Percentiles rank a stretch among this genome's conserved stretches.
These are phyloP conservation scores for Ajuga chamaepitys DNA, from an alignment of 257 asterid species.

Conservation along the genomic window DNA sequence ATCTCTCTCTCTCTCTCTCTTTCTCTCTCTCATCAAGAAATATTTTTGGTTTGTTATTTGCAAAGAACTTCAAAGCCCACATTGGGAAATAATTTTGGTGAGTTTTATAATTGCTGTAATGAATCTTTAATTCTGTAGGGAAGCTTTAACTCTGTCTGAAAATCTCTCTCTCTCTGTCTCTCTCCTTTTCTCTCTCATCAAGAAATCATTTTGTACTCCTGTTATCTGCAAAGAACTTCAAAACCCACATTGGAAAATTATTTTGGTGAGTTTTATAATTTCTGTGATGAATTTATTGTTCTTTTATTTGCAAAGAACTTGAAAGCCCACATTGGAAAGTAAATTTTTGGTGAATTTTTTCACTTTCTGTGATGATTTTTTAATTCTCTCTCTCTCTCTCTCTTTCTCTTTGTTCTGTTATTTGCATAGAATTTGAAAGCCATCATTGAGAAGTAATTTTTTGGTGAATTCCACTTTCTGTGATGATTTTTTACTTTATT, in stretches of 20 bases:
- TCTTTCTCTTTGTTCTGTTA: neutral
- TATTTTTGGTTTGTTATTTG: neutral
- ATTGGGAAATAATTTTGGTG: neutral
- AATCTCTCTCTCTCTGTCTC: neutral
- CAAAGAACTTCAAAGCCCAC: neutral
- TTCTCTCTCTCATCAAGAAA: neutral
- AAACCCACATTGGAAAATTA: too few species aligned
- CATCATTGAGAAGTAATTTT: neutral
- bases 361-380: too few species aligned
- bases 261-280: too few species aligned
- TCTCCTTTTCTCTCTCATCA: neutral
- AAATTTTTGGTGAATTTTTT: conserved; percentile 16
- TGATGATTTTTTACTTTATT: neutral
- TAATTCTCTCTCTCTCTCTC: neutral
- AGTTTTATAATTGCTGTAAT: too few species aligned
- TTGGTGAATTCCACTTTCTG: conserved; percentile 17
- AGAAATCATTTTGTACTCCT: neutral
- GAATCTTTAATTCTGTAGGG: too few species aligned
- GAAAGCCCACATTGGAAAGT: neutral
- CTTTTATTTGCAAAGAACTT: neutral
- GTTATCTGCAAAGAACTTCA: neutral
- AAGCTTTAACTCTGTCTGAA: too few species aligned
- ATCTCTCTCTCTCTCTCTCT: neutral
- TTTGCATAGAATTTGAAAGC: neutral
- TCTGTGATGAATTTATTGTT: too few species aligned